phyloP scores from a whole-genome alignment of 805 yeast genomes.

The Lachancea thermotolerans region DNA sequence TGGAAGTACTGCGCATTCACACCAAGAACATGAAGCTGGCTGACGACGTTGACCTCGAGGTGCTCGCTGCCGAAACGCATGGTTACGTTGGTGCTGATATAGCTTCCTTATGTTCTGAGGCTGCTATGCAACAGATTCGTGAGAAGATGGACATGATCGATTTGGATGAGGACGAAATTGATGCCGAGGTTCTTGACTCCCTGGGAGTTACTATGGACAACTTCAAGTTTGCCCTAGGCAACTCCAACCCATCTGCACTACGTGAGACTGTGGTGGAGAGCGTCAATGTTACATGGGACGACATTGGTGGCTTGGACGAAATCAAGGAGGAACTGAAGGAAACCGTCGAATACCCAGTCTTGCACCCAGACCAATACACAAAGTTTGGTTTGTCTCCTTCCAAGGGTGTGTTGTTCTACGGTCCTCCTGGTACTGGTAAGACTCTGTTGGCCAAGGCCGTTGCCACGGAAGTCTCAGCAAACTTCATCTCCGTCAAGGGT shows the following conservation, averaged over 20 bases:
- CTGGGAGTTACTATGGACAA: constrained; percentile 98
- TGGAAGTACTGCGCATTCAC: constrained; percentile 94
- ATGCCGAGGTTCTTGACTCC: constrained; percentile 92
- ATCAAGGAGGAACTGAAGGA: constrained; percentile 96
- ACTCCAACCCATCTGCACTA: constrained; percentile 96
- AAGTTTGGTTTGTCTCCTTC: constrained; percentile 97
- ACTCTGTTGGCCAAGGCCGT: constrained; percentile 97
- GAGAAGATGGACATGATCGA: constrained; percentile 98
- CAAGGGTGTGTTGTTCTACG: constrained; percentile 96
- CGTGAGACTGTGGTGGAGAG: constrained; percentile 99
- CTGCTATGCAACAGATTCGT: constrained; percentile 99
- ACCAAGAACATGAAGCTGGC: constrained; percentile 97
- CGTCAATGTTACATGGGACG: constrained; percentile 98
- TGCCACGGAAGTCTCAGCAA: constrained; percentile 98
- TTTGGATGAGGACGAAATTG: constrained; percentile 92
- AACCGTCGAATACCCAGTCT: constrained; percentile 97
- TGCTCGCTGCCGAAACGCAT: constrained; percentile 95
- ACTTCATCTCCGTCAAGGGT: constrained; percentile 94
- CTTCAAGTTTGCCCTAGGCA: constrained; percentile 95
- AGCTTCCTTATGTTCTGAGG: constrained; percentile 98
- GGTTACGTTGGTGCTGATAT: constrained; percentile 99
- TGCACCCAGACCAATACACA: constrained; percentile 97
- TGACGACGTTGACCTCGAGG: constrained; percentile 91
- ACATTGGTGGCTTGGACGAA: constrained; percentile 95
- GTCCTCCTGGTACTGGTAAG: constrained; percentile 99